These are phyloP conservation scores for Larix sibirica DNA, from an alignment of 83 land plant genomes.

Conservation along the genomic window DNA sequence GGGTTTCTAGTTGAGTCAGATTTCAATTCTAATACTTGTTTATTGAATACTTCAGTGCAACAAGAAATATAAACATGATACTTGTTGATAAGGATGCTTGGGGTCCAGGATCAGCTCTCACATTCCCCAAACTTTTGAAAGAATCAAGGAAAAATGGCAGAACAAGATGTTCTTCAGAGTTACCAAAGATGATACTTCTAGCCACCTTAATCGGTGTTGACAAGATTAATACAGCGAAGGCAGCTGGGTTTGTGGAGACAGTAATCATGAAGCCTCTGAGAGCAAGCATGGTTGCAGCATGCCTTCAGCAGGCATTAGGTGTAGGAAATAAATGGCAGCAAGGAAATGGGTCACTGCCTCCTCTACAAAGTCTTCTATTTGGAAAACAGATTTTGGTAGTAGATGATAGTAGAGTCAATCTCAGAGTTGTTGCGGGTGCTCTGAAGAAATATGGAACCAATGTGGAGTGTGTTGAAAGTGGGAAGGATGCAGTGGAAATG, in stretches of 20 bases:
- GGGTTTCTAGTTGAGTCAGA: neutral
- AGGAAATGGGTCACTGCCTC: slow-evolving; percentile 30
- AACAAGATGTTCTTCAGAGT: neutral
- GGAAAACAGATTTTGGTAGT: slow-evolving; percentile 83
- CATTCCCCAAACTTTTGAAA: slow-evolving; percentile 23
- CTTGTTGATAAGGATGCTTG: slow-evolving; percentile 85
- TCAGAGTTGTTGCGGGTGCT: slow-evolving; percentile 91
- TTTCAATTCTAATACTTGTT: neutral
- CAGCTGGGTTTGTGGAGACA: slow-evolving; percentile 54
- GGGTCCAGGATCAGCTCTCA: slow-evolving; percentile 40
- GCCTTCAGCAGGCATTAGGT: slow-evolving; percentile 65
- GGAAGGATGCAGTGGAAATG: slow-evolving; percentile 64
- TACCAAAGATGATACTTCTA: slow-evolving; percentile 68
- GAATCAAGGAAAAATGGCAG: slow-evolving; percentile 21
- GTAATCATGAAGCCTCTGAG: slow-evolving; percentile 74
- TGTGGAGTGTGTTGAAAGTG: slow-evolving; percentile 76
- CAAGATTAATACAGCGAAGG: slow-evolving; percentile 25
- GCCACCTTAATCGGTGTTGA: slow-evolving; percentile 42
- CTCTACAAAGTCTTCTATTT: slow-evolving; percentile 53
- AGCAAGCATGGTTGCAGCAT: slow-evolving; percentile 65
- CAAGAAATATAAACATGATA: slow-evolving; percentile 50
- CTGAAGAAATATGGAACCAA: slow-evolving; percentile 89
- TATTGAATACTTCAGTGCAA: slow-evolving; percentile 14
- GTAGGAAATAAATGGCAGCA: slow-evolving; percentile 32
- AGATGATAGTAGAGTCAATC: slow-evolving; percentile 88